Evolutionary conservation across 495 filamentous ascomycete genomes (phyloP), one percentile per base, ranked within the genome.

Genomic region (Penicillium canariense): DNA sequence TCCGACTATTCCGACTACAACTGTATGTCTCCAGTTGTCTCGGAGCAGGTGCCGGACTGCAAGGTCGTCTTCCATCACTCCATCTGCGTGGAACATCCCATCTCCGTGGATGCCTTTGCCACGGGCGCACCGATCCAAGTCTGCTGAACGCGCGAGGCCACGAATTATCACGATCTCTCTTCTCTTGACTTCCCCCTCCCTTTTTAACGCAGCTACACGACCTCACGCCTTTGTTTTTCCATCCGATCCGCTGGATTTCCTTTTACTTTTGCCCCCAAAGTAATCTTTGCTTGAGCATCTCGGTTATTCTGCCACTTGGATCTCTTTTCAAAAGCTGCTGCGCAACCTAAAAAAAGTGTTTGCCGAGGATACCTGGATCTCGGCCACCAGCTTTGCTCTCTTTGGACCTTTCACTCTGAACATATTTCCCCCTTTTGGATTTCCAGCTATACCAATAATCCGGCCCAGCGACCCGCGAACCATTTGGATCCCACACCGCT

Each of bases 1-100:
- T 60, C 72, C 27, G 74, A 77, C 48, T 40, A 71, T 35, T 59
- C 70, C 23, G 74, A 77, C 50, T 40, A 71, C 39, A 68, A 74
- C 27, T 75, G 61, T 50, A 64, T 77, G 63, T 75, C 75, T 38
- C 75, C 76, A 11, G 47, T 65, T 5, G 61, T 65, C 25, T 65
- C 66, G 32, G 65, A 70, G 32, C 61, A 67, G 35, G 67, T 72
- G 26, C 49, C 60, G 8, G 63, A 66, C 48, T 68, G 61, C 61
- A 75, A 78, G 53, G 59, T 66, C 27, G 61, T 66, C 15, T 66
- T 70, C 45, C 65, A 62, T 10, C 61, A 61, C 15, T 31, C 68
- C 26, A 65, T 66, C 52, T 61, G 66, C 26, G 55, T 63, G 48
- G 60, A 66, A 23, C 62, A 66, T 5, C 39, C 66, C 26, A 58